Evolutionary conservation across 148 eudicot genomes (phyloP).

Genomic region (Heliamphora exappendiculata): DNA sequence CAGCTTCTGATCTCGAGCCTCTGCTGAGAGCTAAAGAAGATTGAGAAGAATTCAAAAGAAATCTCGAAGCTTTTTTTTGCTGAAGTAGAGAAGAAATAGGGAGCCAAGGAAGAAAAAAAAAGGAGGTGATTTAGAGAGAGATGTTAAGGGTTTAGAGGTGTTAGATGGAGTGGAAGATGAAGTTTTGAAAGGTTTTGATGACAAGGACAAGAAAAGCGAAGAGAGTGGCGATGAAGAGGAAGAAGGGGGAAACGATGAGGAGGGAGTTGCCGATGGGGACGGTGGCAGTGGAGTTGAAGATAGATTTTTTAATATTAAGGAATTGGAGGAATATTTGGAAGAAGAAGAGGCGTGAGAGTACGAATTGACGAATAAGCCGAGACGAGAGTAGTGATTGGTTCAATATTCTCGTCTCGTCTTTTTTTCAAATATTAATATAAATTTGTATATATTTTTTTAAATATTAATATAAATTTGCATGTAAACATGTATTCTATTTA

Average conservation of each 20-base stretch:
- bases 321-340: constrained; percentile 60
- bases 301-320: constrained; percentile 70
- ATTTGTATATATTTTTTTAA: too few relatives aligned
- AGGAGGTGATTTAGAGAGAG: constrained; percentile 18
- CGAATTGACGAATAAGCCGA: constrained; percentile 32
- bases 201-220: constrained; percentile 11
- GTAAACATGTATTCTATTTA: too few relatives aligned
- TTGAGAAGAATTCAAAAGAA: constrained; percentile 54
- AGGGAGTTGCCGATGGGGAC: constrained; percentile 21
- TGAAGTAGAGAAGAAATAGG: constrained; percentile 7
- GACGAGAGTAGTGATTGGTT: too few relatives aligned
- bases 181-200: constrained; percentile 22
- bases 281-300: constrained; percentile 65
- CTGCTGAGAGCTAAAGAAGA: constrained; percentile 41
- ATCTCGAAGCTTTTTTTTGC: constrained; percentile 37
- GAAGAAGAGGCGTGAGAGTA: constrained; percentile 67
- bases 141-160: constrained; percentile 15
- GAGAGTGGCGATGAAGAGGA: constrained; percentile 1
- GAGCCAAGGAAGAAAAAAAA: constrained; percentile 21
- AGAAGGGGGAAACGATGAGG: constrained; percentile 19
- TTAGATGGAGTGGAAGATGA: constrained; percentile 25
- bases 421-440: too few relatives aligned
- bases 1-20: constrained; percentile 51
- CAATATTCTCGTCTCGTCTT: too few relatives aligned
- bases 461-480: too few relatives aligned